Conservation (phyloP, 1,284 basidiomycete genomes). For the Leccinum variabile region DNA sequence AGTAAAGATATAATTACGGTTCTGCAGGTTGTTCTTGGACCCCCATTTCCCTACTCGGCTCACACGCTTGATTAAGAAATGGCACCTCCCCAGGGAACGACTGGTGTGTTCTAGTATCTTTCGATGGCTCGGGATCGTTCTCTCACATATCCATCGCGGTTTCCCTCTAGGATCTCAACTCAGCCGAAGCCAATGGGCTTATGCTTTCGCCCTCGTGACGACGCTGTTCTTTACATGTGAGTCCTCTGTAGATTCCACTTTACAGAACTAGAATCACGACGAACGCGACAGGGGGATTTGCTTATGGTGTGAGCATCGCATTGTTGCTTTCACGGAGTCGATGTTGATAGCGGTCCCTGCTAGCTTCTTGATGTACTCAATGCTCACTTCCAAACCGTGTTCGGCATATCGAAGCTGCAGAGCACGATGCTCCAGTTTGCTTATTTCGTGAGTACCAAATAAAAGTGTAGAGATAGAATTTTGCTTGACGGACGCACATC, state of each 20-base stretch:
- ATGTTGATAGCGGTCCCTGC: constrained; percentile 9
- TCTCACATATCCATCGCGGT: background rate
- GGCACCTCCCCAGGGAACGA: constrained; percentile 38
- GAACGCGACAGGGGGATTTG: constrained; percentile 57
- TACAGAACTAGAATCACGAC: background rate
- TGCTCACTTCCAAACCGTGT: constrained; percentile 75
- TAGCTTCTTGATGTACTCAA: constrained; percentile 84
- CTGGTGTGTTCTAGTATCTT: constrained; percentile 32
- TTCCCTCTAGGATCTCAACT: constrained; percentile 46
- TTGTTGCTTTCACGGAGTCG: background rate
- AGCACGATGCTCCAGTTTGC: constrained; percentile 85
- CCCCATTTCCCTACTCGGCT: constrained; percentile 11
- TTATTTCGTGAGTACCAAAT: constrained; percentile 59
- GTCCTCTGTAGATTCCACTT: constrained; percentile 27
- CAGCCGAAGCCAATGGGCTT: constrained; percentile 46
- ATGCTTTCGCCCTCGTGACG: constrained; percentile 72
- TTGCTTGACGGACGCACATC: constrained; percentile 2
- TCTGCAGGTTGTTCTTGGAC: constrained; percentile 5
- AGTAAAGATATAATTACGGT: background rate
- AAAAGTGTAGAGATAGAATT: background rate
- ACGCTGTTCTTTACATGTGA: constrained; percentile 80
- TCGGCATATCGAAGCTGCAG: constrained; percentile 72
- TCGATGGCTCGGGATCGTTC: background rate
- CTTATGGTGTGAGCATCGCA: constrained; percentile 57
- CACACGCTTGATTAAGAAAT: constrained; percentile 15